Base-by-base conservation (phyloP, 2,329 filamentous ascomycete species). In the Tolypocladium nubicola region DNA sequence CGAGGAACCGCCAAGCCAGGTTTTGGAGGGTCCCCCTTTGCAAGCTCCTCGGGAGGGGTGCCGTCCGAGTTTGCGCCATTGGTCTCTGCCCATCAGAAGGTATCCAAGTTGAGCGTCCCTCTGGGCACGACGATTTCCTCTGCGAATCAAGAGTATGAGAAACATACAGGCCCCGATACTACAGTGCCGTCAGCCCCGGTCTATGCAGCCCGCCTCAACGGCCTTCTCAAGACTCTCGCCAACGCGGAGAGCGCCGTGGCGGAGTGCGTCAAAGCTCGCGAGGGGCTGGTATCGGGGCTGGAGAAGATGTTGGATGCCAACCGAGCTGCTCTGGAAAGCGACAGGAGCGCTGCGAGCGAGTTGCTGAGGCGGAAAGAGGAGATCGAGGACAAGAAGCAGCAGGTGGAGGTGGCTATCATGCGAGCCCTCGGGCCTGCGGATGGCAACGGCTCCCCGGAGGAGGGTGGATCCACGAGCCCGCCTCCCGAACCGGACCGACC, bases 391-490 rank as follows among this genome's bases (percentile, higher is more conserved):
- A 92, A 90, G 73, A 96, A 95, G 71, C 85, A 86, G 55, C 88
- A 94, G 53, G 91, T 99, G 9, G 94, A 99, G 71, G 84, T 93
- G 62, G 87, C 84, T 53, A 97, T 99, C 63, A 90, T 99, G 81
- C 84, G 88, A 55, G 90, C 89, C 10, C 80, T 96, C 26, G 84
- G 85, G 16, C 81, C 83, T 1, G 80, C 85, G 10, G 79, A 82
- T 58, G 74, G 76, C 23, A 73, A 76, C 52, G 71, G 72, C 10
- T 76, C 82, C 11, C 73, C 77, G 4, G 75, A 77, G 3, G 75
- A 76, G 10, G 71, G 76, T 53, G 67, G 77, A 40, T 72, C 71
- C n/a, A 73, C 72, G 41, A 79, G 72, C 60, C 75, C 76, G 4
- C 71, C 71, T 16, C 71, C 78, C 33, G 88, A 90, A 61, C 83